A percentile compares a stretch with the other conserved stretches of the same genome.
Evolutionary conservation across 306 rosid genomes (phyloP).

Genomic region (apple (Malus domestica)): DNA sequence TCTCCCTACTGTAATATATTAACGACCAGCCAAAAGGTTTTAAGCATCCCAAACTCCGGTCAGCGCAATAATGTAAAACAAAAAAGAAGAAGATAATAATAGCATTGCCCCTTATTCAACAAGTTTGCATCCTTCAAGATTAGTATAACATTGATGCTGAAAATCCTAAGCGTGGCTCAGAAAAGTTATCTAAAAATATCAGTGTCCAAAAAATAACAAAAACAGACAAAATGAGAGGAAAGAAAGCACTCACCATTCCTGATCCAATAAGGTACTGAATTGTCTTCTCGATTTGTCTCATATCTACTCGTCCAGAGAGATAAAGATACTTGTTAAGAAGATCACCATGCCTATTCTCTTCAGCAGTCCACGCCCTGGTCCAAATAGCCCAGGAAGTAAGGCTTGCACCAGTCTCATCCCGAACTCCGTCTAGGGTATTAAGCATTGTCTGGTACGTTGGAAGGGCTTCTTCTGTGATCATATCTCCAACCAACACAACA

Average conservation of each 20-base stretch:
- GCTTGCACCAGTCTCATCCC: conserved; percentile 55
- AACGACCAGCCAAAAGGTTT: neutral
- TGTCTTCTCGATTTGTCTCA: conserved; percentile 51
- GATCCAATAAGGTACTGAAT: conserved; percentile 51
- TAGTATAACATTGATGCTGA: neutral
- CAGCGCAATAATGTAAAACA: neutral
- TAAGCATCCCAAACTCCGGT: neutral
- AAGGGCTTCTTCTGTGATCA: conserved; percentile 58
- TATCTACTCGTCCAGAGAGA: conserved; percentile 51
- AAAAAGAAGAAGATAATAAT: neutral
- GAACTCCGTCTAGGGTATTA: conserved; percentile 49
- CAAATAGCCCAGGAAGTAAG: conserved; percentile 45
- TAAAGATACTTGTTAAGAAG: conserved; percentile 50
- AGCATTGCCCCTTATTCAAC: neutral
- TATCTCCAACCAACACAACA: conserved; percentile 47
- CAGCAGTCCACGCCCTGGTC: conserved; percentile 58
- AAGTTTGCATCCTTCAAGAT: neutral
- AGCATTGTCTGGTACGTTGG: conserved; percentile 60
- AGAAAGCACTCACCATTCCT: conserved; percentile 43
- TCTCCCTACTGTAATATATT: neutral
- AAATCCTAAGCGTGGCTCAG: neutral
- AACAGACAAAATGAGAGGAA: neutral
- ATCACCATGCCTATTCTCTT: conserved; percentile 57
- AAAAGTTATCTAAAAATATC: neutral
- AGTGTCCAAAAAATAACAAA: neutral